A percentile compares a stretch with the other conserved stretches of the same genome.
phyloP scores from a whole-genome alignment of 2,329 filamentous ascomycete genomes.

The Lithohypha guttulata region DNA sequence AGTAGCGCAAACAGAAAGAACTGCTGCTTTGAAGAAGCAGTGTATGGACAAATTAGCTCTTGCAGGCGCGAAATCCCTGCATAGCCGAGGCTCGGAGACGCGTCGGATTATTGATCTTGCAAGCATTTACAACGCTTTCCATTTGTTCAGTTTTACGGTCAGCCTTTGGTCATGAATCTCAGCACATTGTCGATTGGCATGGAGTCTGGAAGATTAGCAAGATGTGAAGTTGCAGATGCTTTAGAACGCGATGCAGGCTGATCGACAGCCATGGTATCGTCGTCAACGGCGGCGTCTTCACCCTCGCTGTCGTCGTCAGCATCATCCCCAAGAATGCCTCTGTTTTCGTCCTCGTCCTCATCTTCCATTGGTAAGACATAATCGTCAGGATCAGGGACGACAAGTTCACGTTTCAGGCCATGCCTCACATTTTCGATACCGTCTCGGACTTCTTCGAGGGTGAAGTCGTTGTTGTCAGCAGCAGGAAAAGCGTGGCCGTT shows the following conservation, averaged over 20 bases:
- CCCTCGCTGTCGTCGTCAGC: conserved; percentile 42
- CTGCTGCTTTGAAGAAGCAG: too few relatives aligned
- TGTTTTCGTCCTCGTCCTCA: conserved; percentile 42
- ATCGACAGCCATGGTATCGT: conserved; percentile 32
- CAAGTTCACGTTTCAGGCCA: conserved; percentile 49
- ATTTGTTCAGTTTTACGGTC: too few relatives aligned
- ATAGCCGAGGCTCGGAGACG: too few relatives aligned
- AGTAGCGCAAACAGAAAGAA: too few relatives aligned
- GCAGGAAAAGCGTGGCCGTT: conserved; percentile 38
- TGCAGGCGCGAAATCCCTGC: neutral
- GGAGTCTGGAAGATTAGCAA: conserved; percentile 24
- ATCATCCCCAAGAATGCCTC: conserved; percentile 36
- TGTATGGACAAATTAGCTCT: too few relatives aligned
- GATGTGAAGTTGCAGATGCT: conserved; percentile 23
- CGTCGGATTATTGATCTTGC: too few relatives aligned
- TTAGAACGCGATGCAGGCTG: conserved; percentile 1
- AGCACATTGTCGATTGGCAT: conserved; percentile 39
- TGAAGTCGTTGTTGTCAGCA: conserved; percentile 62
- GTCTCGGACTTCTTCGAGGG: conserved; percentile 54
- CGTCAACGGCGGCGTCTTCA: conserved; percentile 41
- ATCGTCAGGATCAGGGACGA: conserved; percentile 44
- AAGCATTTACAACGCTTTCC: too few relatives aligned
- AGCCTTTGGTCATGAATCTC: conserved; percentile 43
- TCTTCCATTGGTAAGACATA: conserved; percentile 29
- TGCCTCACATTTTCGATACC: conserved; percentile 63